Evolutionary conservation across 2,329 filamentous ascomycete genomes (phyloP).

Genomic region (Aureobasidium uvarum): DNA sequence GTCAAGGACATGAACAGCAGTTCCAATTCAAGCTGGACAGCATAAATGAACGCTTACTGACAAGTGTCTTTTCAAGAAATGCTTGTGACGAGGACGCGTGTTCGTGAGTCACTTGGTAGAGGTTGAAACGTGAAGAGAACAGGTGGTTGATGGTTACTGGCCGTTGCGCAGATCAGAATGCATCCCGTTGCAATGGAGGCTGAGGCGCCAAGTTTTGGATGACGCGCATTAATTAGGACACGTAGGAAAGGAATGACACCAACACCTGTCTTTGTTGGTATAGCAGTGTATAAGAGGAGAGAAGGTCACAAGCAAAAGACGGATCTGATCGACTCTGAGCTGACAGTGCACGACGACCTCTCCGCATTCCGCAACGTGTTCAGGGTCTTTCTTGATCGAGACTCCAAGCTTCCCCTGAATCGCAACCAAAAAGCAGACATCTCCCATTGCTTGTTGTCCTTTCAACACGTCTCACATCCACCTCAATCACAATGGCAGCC

Average conservation of each 20-base stretch:
- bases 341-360: slow-evolving; percentile 5
- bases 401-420: slow-evolving; percentile 20
- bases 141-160: slow-evolving; percentile 11
- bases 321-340: not conserved
- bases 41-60: not conserved
- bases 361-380: slow-evolving; percentile 10
- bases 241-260: not conserved
- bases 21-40: not conserved
- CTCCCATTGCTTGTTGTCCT: not conserved
- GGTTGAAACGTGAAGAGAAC: slow-evolving; percentile 5
- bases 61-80: not conserved
- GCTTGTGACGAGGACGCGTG: not conserved
- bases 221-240: not conserved
- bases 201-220: slow-evolving; percentile 2
- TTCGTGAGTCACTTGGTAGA: slow-evolving; percentile 2
- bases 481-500: slow-evolving; percentile 36
- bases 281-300: slow-evolving; percentile 4
- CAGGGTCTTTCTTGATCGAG: slow-evolving; percentile 10
- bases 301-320: not conserved
- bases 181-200: slow-evolving; percentile 1
- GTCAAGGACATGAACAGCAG: not conserved
- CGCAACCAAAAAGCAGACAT: slow-evolving; percentile 1
- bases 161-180: not conserved
- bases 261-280: slow-evolving; percentile 13
- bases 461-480: not conserved